These are phyloP conservation scores for cucumber (Cucumis sativus) DNA, from an alignment of 306 rosid species.

Conservation along the genomic window DNA sequence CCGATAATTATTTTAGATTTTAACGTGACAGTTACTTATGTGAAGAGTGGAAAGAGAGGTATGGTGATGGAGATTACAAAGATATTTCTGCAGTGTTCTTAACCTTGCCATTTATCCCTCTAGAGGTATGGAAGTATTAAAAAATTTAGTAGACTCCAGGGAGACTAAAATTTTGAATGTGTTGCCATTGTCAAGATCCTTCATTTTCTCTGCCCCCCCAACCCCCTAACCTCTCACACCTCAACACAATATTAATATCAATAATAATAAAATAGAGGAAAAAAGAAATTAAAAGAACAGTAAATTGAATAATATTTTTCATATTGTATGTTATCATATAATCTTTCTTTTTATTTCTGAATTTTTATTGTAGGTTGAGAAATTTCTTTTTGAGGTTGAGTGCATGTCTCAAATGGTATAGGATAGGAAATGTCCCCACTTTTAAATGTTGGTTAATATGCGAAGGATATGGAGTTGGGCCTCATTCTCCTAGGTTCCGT, in stretches of 20 bases:
- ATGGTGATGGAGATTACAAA: conserved; percentile 26
- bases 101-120: conserved; percentile 69
- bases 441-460: neutral
- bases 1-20: neutral
- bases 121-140: conserved; percentile 36
- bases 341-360: neutral
- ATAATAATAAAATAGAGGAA: no score
- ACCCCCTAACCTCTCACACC: neutral
- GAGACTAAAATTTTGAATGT: neutral
- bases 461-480: neutral
- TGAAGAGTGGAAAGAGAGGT: conserved; percentile 95
- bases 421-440: neutral
- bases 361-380: neutral
- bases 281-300: no score
- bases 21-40: conserved; percentile 52
- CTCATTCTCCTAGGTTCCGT: neutral
- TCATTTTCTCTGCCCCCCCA: neutral
- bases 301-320: neutral
- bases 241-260: no score
- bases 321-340: neutral
- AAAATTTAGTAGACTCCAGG: no score
- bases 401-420: neutral
- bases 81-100: conserved; percentile 42
- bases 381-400: neutral
- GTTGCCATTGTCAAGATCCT: neutral